These are phyloP conservation scores for Penicillium sp. DNA, from an alignment of 2,329 filamentous ascomycete species.

Conservation along the genomic window DNA sequence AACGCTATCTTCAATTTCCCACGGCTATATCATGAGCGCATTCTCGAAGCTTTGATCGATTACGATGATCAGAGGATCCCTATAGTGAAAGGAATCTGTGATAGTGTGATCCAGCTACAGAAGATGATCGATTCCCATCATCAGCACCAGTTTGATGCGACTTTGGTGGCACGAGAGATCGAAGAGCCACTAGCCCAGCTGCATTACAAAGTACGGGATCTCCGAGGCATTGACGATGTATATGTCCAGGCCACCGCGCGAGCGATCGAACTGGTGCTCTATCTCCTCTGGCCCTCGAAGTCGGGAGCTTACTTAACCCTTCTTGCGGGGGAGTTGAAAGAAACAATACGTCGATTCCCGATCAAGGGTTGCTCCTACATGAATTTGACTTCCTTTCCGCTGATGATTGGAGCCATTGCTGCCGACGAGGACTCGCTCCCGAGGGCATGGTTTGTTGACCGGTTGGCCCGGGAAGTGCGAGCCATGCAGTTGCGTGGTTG, in stretches of 20 bases:
- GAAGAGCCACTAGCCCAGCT: conserved; percentile 1
- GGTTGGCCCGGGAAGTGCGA: conserved; percentile 10
- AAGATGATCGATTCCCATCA: conserved; percentile 4
- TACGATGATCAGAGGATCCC: not conserved
- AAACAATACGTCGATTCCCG: conserved; percentile 9
- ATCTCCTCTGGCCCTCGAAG: conserved; percentile 19
- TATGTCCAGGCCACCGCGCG: not conserved
- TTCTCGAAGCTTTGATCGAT: not conserved
- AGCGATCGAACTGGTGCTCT: conserved; percentile 23
- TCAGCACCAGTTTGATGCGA: not conserved
- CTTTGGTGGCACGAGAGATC: conserved; percentile 1
- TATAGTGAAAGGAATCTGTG: not conserved
- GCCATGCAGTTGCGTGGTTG: conserved; percentile 18
- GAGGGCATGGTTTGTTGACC: conserved; percentile 22
- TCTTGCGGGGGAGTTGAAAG: conserved; percentile 19
- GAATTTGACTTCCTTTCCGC: conserved; percentile 24
- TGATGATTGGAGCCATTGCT: conserved; percentile 25
- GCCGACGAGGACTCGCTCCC: conserved; percentile 17
- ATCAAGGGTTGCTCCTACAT: conserved; percentile 21
- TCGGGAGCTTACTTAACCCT: conserved; percentile 8
- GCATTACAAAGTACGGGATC: not conserved
- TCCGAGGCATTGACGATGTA: not conserved
- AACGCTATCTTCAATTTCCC: conserved; percentile 3
- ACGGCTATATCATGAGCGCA: not conserved
- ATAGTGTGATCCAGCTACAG: conserved; percentile 1